Conservation (phyloP, 139 green algal species). For the Chlorella sp. region DNA sequence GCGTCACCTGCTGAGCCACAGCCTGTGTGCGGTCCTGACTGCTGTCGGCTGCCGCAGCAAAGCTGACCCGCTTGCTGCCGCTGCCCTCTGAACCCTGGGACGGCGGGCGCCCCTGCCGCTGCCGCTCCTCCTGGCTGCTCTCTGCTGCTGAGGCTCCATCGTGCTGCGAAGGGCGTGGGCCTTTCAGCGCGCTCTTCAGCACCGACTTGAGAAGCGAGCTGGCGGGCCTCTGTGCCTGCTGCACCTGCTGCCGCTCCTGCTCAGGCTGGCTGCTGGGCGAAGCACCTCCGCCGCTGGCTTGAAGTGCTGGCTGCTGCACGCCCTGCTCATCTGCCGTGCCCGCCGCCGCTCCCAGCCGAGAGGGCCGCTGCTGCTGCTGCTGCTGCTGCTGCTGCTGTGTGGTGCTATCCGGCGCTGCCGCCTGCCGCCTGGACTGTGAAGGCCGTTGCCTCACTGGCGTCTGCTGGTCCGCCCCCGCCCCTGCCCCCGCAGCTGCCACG, state of each 20-base stretch:
- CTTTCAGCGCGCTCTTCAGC: slow-evolving; percentile 25
- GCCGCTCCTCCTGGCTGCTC: not conserved
- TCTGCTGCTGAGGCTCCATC: not conserved
- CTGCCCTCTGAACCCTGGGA: slow-evolving; percentile 28
- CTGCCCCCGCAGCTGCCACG: not conserved
- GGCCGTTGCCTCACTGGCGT: not conserved
- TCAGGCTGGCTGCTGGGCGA: not conserved
- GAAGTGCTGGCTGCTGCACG: not conserved
- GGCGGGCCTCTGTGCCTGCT: not conserved
- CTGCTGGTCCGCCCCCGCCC: not conserved
- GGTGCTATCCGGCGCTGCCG: not conserved
- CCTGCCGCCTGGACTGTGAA: not conserved
- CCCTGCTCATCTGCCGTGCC: not conserved
- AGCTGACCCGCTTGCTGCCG: slow-evolving; percentile 33
- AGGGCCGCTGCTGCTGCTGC: not conserved
- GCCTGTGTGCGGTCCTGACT: not conserved
- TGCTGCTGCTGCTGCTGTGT: not conserved
- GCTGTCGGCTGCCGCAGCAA: not conserved
- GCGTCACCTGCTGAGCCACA: not conserved
- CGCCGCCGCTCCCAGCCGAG: not conserved
- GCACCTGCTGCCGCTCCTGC: not conserved
- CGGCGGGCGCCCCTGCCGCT: not conserved
- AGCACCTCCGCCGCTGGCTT: not conserved
- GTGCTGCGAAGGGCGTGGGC: not conserved
- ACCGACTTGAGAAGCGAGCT: slow-evolving; percentile 20